These are phyloP conservation scores for Phytophthora lateralis DNA, from an alignment of 352 stramenopile species.

Conservation along the genomic window DNA sequence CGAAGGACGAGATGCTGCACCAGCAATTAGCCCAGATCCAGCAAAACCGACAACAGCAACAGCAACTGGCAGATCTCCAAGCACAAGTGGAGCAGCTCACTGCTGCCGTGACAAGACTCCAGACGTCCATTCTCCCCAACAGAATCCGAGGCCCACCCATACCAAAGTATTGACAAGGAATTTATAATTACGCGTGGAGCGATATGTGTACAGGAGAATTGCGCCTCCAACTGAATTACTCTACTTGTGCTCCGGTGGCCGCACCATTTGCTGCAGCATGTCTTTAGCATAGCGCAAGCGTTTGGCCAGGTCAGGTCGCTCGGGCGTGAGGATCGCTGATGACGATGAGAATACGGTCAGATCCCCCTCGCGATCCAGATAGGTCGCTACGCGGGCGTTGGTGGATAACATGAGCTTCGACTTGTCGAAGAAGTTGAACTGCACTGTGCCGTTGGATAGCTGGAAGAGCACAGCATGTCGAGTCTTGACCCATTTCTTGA, in stretches of 20 bases:
- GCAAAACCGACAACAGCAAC: constrained; percentile 26
- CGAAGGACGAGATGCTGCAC: constrained; percentile 11
- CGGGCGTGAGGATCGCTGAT: constrained; percentile 57
- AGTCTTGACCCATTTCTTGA: constrained; percentile 99
- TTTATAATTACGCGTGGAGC: constrained; percentile 39
- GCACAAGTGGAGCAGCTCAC: constrained; percentile 50
- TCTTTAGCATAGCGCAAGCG: constrained; percentile 94
- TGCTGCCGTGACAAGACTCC: constrained; percentile 40
- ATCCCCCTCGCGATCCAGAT: constrained; percentile 78
- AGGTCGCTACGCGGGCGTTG: constrained; percentile 91
- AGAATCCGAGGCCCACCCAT: constrained; percentile 23
- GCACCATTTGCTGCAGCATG: constrained; percentile 95
- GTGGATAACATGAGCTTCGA: constrained; percentile 95
- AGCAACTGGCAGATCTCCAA: constrained; percentile 45
- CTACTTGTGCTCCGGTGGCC: constrained; percentile 34
- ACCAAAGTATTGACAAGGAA: constrained; percentile 37
- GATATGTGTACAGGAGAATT: constrained; percentile 31
- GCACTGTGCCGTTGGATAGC: constrained; percentile 95
- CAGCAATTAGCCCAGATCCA: constrained; percentile 19
- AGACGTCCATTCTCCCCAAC: constrained; percentile 31
- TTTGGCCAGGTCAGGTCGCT: constrained; percentile 74
- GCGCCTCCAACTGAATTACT: constrained; percentile 1
- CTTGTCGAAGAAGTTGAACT: constrained; percentile 97
- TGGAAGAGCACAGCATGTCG: constrained; percentile 98
- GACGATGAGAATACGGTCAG: constrained; percentile 59